These are phyloP conservation scores for Ehretia macrophylla DNA, from an alignment of 257 asterid species.

Conservation along the genomic window DNA sequence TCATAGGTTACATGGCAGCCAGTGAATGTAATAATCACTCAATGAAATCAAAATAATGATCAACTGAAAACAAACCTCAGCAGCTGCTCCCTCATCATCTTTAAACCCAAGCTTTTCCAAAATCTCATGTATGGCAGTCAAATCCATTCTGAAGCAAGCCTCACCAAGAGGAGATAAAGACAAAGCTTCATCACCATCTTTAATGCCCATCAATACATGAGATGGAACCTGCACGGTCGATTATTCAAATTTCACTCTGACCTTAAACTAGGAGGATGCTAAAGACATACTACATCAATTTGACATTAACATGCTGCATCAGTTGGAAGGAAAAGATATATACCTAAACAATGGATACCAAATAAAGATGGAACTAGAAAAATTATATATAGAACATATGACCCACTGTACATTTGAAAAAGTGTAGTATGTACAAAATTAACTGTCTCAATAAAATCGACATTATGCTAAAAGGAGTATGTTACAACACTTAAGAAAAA, in stretches of 20 bases:
- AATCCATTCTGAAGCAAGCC: constrained; percentile 92
- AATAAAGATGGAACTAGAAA: too few relatives aligned
- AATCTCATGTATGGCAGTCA: constrained; percentile 80
- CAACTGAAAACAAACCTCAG: constrained; percentile 50
- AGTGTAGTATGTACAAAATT: not conserved
- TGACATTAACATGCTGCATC: too few relatives aligned
- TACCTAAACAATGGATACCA: too few relatives aligned
- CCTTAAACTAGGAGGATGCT: not conserved
- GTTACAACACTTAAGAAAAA: constrained; percentile 4
- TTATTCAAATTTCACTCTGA: constrained; percentile 4
- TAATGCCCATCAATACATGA: constrained; percentile 66
- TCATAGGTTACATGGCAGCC: too few relatives aligned
- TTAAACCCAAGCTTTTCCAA: constrained; percentile 77
- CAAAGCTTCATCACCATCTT: constrained; percentile 44
- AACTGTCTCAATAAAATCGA: not conserved
- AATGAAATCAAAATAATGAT: too few relatives aligned
- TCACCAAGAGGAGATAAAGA: constrained; percentile 80
- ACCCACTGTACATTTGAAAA: too few relatives aligned
- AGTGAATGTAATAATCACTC: too few relatives aligned
- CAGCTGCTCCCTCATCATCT: constrained; percentile 86
- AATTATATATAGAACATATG: too few relatives aligned
- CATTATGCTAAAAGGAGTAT: not conserved
- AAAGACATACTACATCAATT: too few relatives aligned
- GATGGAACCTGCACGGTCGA: constrained; percentile 66
- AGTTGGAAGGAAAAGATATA: too few relatives aligned